Conservation (phyloP, 2,329 filamentous ascomycete genomes). For the Penicillium palitans region DNA sequence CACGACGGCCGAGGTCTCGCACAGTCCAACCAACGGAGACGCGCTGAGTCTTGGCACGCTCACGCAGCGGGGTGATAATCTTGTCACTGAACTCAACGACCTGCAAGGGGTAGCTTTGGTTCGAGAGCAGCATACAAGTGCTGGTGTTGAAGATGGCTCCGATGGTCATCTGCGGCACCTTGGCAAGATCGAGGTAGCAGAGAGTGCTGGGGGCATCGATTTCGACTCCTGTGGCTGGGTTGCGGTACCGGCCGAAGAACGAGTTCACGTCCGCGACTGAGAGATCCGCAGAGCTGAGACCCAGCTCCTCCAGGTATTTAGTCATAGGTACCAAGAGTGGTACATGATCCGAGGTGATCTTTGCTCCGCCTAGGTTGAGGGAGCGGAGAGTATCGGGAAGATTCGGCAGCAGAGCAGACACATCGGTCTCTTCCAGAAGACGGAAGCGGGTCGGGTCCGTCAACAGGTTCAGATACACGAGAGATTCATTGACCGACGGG, state of each 20-base stretch:
- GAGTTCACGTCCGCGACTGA: conserved; percentile 65
- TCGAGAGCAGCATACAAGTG: conserved; percentile 58
- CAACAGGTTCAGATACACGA: conserved; percentile 72
- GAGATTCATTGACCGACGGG: conserved; percentile 62
- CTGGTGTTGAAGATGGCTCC: conserved; percentile 59
- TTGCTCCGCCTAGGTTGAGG: conserved; percentile 73
- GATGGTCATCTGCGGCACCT: conserved; percentile 60
- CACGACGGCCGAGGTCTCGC: conserved; percentile 66
- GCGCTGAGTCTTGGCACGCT: conserved; percentile 58
- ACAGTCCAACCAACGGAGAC: conserved; percentile 67
- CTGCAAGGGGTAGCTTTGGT: conserved; percentile 66
- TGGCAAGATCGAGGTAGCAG: conserved; percentile 75
- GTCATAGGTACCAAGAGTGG: conserved; percentile 64
- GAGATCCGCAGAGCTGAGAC: conserved; percentile 66
- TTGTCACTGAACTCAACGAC: conserved; percentile 74
- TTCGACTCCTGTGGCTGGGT: conserved; percentile 24
- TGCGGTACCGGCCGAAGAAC: conserved; percentile 52
- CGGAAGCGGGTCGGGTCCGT: conserved; percentile 72
- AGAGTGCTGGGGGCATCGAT: conserved; percentile 48
- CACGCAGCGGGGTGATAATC: conserved; percentile 64
- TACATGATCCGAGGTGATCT: conserved; percentile 66
- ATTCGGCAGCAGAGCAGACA: conserved; percentile 64
- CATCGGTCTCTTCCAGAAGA: conserved; percentile 65
- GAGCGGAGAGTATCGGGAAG: conserved; percentile 69
- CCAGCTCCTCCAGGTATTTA: conserved; percentile 74